Conservation (phyloP, 768 basidiomycete genomes). For the Neoboletus subvelutipes region DNA sequence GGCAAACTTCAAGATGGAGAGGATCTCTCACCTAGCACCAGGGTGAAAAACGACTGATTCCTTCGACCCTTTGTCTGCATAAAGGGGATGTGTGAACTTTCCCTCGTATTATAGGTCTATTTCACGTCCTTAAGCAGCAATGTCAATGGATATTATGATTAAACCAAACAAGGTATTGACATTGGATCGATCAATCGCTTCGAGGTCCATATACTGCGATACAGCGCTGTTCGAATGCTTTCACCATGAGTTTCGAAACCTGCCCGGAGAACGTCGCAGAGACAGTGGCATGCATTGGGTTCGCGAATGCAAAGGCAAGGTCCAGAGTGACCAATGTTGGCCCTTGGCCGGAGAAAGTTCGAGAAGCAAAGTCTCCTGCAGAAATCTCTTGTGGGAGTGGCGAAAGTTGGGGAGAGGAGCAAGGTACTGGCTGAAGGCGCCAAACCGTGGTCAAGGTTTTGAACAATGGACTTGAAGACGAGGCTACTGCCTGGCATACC, state of each 20-base stretch:
- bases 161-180: neutral
- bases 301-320: slow-evolving; percentile 83
- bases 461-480: slow-evolving; percentile 72
- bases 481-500: slow-evolving; percentile 59
- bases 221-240: slow-evolving; percentile 90
- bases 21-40: neutral
- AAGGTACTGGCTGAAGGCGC: slow-evolving; percentile 64
- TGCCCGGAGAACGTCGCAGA: slow-evolving; percentile 84
- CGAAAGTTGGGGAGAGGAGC: slow-evolving; percentile 41
- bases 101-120: neutral
- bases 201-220: slow-evolving; percentile 62
- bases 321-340: slow-evolving; percentile 86
- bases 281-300: slow-evolving; percentile 81
- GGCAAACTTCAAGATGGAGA: neutral
- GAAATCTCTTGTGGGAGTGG: slow-evolving; percentile 7
- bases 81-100: neutral
- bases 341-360: slow-evolving; percentile 25
- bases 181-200: slow-evolving; percentile 11
- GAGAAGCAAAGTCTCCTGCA: neutral
- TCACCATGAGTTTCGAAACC: slow-evolving; percentile 85
- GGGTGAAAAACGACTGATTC: neutral
- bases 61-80: neutral
- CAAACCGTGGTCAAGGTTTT: slow-evolving; percentile 69
- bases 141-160: neutral
- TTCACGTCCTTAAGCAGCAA: neutral